A percentile compares a stretch with the other conserved stretches of the same genome.
Conservation (phyloP, 2,329 filamentous ascomycete species). For the Penicillium expansum region DNA sequence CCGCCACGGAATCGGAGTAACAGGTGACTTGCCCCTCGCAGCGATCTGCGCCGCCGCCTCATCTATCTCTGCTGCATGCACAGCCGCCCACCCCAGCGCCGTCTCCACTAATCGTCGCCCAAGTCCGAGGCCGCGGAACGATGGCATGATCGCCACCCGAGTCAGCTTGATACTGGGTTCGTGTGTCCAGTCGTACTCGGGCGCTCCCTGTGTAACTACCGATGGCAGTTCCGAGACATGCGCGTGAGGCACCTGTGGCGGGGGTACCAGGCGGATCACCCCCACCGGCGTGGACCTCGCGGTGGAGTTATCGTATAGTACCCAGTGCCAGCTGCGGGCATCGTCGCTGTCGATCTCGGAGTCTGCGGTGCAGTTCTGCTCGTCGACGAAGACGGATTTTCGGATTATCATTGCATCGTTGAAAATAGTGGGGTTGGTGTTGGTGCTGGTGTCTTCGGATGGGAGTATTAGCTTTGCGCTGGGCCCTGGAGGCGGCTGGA, state of each 20-base stretch:
- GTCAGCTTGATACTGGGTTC: slow-evolving; percentile 84
- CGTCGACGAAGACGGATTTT: slow-evolving; percentile 56
- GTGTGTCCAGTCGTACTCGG: slow-evolving; percentile 48
- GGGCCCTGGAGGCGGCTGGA: slow-evolving; percentile 28
- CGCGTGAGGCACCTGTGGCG: slow-evolving; percentile 66
- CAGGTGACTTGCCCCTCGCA: slow-evolving; percentile 45
- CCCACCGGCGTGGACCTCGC: slow-evolving; percentile 57
- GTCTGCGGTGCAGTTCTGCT: slow-evolving; percentile 57
- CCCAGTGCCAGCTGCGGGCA: slow-evolving; percentile 76
- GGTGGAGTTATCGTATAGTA: slow-evolving; percentile 67
- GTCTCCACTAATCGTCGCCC: slow-evolving; percentile 64
- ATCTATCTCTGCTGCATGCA: slow-evolving; percentile 55
- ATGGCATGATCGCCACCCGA: slow-evolving; percentile 66
- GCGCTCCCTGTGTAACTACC: slow-evolving; percentile 13
- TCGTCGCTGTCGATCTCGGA: slow-evolving; percentile 83
- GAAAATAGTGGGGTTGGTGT: slow-evolving; percentile 53
- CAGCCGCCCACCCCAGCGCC: slow-evolving; percentile 65
- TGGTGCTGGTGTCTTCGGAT: slow-evolving; percentile 15
- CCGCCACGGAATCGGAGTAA: slow-evolving; percentile 55
- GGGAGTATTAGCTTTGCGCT: slow-evolving; percentile 24
- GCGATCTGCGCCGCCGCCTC: slow-evolving; percentile 16
- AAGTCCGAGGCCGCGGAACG: slow-evolving; percentile 65
- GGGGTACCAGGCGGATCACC: slow-evolving; percentile 76
- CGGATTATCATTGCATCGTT: slow-evolving; percentile 59
- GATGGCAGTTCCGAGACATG: slow-evolving; percentile 31